Conservation (phyloP, 306 rosid genomes). For the Sophora flavescens region DNA sequence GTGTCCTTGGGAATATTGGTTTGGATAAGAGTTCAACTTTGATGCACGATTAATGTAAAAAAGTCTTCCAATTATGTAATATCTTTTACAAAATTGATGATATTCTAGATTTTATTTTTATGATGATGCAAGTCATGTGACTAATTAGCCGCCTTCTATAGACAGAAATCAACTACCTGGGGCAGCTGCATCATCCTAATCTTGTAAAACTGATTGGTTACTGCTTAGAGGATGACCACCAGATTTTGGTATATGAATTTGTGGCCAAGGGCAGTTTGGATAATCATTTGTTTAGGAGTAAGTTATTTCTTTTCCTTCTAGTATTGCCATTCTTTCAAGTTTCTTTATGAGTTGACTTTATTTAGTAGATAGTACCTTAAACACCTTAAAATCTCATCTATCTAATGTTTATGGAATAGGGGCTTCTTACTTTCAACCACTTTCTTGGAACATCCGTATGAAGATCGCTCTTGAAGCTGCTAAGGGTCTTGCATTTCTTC, state of each 20-base stretch:
- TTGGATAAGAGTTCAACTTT: not conserved
- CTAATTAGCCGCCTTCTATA: conserved; percentile 45
- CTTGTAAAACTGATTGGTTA: conserved; percentile 92
- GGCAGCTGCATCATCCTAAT: conserved; percentile 88
- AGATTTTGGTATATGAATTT: conserved; percentile 87
- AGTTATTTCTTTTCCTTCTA: conserved; percentile 48
- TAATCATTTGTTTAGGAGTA: conserved; percentile 93
- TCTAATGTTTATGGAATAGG: conserved; percentile 60
- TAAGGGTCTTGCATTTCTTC: conserved; percentile 92
- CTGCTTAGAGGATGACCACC: conserved; percentile 92
- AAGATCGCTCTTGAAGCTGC: conserved; percentile 89
- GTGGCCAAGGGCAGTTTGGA: conserved; percentile 90
- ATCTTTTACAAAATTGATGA: conserved; percentile 12
- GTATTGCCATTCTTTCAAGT: conserved; percentile 3
- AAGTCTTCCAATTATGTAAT: not conserved
- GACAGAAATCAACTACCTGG: conserved; percentile 94
- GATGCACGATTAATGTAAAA: not conserved
- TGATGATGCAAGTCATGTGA: conserved; percentile 19
- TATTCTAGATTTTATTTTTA: not conserved
- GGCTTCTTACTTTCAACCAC: conserved; percentile 81
- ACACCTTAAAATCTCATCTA: conserved; percentile 20
- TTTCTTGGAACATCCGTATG: conserved; percentile 88
- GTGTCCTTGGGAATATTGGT: conserved; percentile 12
- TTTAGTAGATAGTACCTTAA: conserved; percentile 8
- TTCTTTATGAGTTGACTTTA: conserved; percentile 24